Conservation (phyloP, 1,139 yeast species). For the Pichiaceae sp. region DNA sequence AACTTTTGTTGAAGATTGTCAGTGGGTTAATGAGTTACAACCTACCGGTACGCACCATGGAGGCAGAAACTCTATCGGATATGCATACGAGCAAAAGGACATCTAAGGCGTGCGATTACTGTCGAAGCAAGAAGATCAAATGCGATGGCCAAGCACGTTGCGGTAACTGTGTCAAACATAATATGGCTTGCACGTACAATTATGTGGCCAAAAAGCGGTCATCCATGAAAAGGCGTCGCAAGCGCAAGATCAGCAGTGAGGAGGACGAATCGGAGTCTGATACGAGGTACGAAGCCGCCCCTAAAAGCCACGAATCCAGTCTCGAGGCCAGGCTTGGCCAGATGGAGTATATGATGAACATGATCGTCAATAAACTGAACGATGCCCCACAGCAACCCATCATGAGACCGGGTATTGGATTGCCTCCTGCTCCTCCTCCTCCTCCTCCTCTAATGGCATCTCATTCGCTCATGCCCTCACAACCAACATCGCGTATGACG, state of each 20-base stretch:
- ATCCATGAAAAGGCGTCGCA: neutral
- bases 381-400: too few relatives aligned
- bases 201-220: slow-evolving; percentile 22
- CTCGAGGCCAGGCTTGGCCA: slow-evolving; percentile 16
- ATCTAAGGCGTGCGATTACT: slow-evolving; percentile 40
- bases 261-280: neutral
- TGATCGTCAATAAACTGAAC: slow-evolving; percentile 9
- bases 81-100: slow-evolving; percentile 29
- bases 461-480: too few relatives aligned
- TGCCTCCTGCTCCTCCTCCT: too few relatives aligned
- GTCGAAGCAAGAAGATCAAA: slow-evolving; percentile 11
- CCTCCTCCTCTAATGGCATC: too few relatives aligned
- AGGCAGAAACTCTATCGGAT: too few relatives aligned
- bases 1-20: too few relatives aligned
- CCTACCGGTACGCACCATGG: too few relatives aligned
- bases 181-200: slow-evolving; percentile 26
- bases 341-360: slow-evolving; percentile 21
- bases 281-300: neutral
- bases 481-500: too few relatives aligned
- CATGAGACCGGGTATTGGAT: too few relatives aligned
- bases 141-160: slow-evolving; percentile 12
- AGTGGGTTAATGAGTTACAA: too few relatives aligned
- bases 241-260: neutral
- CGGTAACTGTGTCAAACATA: slow-evolving; percentile 26
- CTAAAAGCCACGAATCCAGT: neutral